Base-by-base conservation (phyloP, 352 stramenopile species). In the Elongisporangium senticosum region DNA sequence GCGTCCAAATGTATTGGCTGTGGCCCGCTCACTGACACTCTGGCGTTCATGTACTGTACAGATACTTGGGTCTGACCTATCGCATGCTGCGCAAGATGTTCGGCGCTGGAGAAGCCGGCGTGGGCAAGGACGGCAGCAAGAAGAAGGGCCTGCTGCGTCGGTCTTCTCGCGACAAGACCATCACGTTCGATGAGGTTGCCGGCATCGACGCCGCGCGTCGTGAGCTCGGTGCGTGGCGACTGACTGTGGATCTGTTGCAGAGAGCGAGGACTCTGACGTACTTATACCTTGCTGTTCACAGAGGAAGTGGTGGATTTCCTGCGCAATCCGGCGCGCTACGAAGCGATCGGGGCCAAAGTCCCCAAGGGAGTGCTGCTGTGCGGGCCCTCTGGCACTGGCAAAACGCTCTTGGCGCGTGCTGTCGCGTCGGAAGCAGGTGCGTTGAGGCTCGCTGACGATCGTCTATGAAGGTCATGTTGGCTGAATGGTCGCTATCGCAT, bases 251-350 rank as follows among this genome's bases (percentile, higher is more conserved):
- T 14, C 10, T 6, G 6, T 55, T 17, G 33, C 33, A 43, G 33
- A 43, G 33, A 14, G 33, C 33, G 33, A 14, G 13, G 33, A 43
- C 33, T 15, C 33, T 43, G 26, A 57, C 15, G 0, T 56, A 40
- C 59, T 20, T 50, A 8, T 61, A 1, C 6, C 58, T 64, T 1
- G 23, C 61, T 1, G 17, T n/a, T 17, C 28, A 19, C 43, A 82
- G 83, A 89, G 71, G 69, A 97, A 90, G 77, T 99, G 8, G 96
- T 99, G 11, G 95, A 98, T 65, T 98, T 98, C 61, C 72, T 99
- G 56, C 89, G 94, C 55, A 75, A 96, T 47, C 95, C 94, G 0
- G 68, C 85, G 57, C 85, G 88, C 19, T 99, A 98, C 75, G 86
- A 92, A 24, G 83, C 83, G 23, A 97, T 98, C 65, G 96, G 96